Evolutionary conservation across 768 basidiomycete genomes (phyloP), one percentile per base, ranked within the genome.

Genomic region (Pleurotus tuoliensis): DNA sequence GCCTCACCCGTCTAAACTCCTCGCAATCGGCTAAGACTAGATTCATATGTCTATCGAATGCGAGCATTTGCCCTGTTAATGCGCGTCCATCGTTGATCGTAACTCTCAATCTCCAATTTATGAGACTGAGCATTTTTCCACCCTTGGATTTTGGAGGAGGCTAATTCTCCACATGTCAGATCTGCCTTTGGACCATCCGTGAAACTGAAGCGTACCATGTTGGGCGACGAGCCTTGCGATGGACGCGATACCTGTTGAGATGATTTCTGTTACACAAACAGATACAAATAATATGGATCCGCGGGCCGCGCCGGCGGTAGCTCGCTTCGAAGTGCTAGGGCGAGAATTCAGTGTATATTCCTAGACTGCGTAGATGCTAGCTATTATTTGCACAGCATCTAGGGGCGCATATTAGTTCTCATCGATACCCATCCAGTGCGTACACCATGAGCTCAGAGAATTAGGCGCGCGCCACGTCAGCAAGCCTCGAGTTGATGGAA

Each of bases 21-120:
- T 99, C 97, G 68, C 95, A 98, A 64, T 98, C 97, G 13, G 96
- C 94, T 55, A 99, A 76, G 45, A 99, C 97, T 64, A 99, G 80
- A 76, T 99, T 99, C 97, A 98, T 99, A 74, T 99, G 97, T 67
- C 92, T 88, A 77, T 99, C 97, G 71, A 98, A 99, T 52, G 97
- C 97, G 71, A 99, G 89, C 92, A 98, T 97, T 76, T 98, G 97
- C 41, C 97, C 97, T 46, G 92, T 93, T 65, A 98, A 77, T 56
- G 90, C 84, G 71, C 97, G 91, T 58, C 94, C 94, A 73, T 99
- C 97, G 86, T 88, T 97, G 74, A 98, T 87, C 58, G 94, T 97
- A 58, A 98, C 87, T 76, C 91, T 95, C 63, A 99, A 83, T 73
- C 96, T 82, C 91, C 96, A 98, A 76, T 98, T 94, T 79, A 99